Evolutionary conservation across 2,329 filamentous ascomycete species (phyloP), one percentile per base, ranked within the genome.

Genomic region (Colletotrichum sp.): DNA sequence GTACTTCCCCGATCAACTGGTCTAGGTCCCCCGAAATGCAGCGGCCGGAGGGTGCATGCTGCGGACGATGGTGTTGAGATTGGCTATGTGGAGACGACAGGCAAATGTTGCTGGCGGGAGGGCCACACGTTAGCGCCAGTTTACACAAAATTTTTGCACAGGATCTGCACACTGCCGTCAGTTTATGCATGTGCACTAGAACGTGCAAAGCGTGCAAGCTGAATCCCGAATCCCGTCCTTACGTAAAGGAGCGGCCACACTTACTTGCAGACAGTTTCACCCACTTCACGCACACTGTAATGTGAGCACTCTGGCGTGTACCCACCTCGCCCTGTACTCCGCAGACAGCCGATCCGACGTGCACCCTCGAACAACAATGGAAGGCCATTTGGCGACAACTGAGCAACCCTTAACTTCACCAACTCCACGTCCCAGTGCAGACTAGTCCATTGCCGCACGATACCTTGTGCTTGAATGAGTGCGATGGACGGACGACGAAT

Each of bases 211-310:
- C 34, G 15, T 36, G 34, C 34, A 36, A 36, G 34, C 6, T 36
- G 32, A 36, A 59, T 59, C 55, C 55, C 55, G 55, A 59, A 59
- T 59, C 24, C 55, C 26, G 15, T 24, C 24, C 55, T 59, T 59
- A 59, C 24, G 24, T 59, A 59, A 59, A 7, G 55, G 55, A 16
- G 10, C 15, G 15, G 55, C 21, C 15, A 8, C 4, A 7, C 0
- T 16, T n/a, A 7, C 55, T 15, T 18, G 13, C 21, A 59, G 55
- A n/a, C 24, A 59, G 55, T 59, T 24, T 28, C 21, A n/a, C 13
- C 26, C n/a, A 39, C 24, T 59, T 59, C 13, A 18, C 55, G 55
- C 55, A 18, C 24, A 59, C 55, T 59, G 24, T 59, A 59, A 8
- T 13, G 9, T 28, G 9, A 24, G 55, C 55, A 30, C 24, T 59